Evolutionary conservation across 2,329 filamentous ascomycete species (phyloP).

Genomic region (Trichoderma aggressivum): DNA sequence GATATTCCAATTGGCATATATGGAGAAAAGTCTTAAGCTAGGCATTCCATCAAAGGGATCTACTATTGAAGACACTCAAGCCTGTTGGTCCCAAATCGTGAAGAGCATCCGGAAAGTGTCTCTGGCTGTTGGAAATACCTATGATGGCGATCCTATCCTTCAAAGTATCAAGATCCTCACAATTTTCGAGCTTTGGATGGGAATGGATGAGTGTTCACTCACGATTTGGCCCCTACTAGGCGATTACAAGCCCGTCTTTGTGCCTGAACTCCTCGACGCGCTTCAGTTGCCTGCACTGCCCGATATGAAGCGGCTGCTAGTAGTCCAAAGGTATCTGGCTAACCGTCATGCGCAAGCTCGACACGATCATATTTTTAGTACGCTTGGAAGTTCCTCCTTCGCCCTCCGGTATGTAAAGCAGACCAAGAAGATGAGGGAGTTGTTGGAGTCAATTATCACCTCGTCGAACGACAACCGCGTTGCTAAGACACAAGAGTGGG

Average conservation of each 20-base stretch:
- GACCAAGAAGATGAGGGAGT: neutral
- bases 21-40: neutral
- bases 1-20: neutral
- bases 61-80: neutral
- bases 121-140: too few species aligned
- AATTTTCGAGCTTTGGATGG: constrained; percentile 21
- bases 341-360: neutral
- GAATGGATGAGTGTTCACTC: constrained; percentile 20
- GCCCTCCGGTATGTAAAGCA: neutral
- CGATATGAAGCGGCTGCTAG: constrained; percentile 50
- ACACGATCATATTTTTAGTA: neutral
- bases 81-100: too few species aligned
- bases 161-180: constrained; percentile 19
- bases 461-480: neutral
- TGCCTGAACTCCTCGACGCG: constrained; percentile 48
- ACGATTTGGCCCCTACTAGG: constrained; percentile 44
- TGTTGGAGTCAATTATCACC: neutral
- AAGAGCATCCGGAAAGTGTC: too few species aligned
- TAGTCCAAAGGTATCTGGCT: constrained; percentile 22
- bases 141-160: constrained; percentile 10
- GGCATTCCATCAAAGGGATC: neutral
- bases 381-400: too few species aligned
- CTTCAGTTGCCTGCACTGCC: constrained; percentile 46
- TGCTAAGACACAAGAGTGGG: constrained; percentile 13
- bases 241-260: constrained; percentile 51